Base-by-base conservation (phyloP, 2,329 filamentous ascomycete species). In the Penicillium frequentans region DNA sequence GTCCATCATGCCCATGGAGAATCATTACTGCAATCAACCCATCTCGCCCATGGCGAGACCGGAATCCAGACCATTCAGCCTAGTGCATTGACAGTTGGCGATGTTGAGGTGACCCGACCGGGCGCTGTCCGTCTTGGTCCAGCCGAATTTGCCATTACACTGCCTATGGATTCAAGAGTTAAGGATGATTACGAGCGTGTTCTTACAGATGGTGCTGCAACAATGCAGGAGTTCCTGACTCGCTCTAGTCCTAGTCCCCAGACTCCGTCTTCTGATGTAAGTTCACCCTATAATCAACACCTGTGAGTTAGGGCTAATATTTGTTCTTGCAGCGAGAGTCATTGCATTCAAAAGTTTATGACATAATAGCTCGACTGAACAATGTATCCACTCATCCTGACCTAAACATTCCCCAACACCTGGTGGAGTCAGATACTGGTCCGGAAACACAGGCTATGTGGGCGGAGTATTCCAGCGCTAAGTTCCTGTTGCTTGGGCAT, bases 401-500 rank as follows among this genome's bases (percentile, higher is more conserved):
- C 60, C 62, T 80, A 35, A 79, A 78, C 54, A 70, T 78, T 8
- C 64, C 69, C 2, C 70, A 73, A 10, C 72, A 76, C 52, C 64
- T 76, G n/a, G 71, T 68, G 48, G 68, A 68, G 16, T 63, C 69
- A 10, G 65, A 72, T 13, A 61, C 70, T 2, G 70, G 75, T 35
- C 63, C 73, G 7, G 60, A 67, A 45, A 71, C 74, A 54, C 72
- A 78, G 57, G 74, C 77, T 6, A 66, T 73, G 5, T 80, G 77
- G 74, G 77, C 76, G 5, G 77, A 80, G 54, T 79, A 79, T 59
- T 77, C 75, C 8, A 79, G 78, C 49, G 71, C 77, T 10, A 80
- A 80, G 59, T 80, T 80, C 44, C 64, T 73, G 21, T 72, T 80
- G 21, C 67, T 80, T 5, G 73, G 75, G n/a, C 71, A 76, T 53